Base-by-base conservation (phyloP, 306 rosid species). In the Prunus campanulata region DNA sequence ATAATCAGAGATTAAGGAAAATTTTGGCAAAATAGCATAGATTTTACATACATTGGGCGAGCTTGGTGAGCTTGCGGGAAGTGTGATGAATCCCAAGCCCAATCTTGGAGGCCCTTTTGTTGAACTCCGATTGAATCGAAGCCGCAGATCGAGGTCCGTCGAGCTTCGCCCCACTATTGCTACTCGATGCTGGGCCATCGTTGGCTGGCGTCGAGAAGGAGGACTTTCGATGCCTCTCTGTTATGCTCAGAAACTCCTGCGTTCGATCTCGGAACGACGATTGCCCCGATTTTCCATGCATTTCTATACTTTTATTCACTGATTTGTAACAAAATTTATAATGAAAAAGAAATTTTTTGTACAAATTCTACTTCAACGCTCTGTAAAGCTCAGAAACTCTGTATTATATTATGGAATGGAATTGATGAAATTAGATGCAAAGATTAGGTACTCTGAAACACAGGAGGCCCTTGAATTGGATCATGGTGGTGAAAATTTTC, bases 81-180 rank as follows among this genome's bases (percentile, higher is more conserved):
- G 98, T 91, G 82, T 93, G 98, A 71, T 93, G 98, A 70, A 93
- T 93, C 57, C 96, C 97, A 66, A 79, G 88, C 27, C 98, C 98
- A 22, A 93, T 86, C 80, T 87, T 93, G 73, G 98, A 93, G 85
- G 98, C 98, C 75, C 93, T 86, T 52, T 66, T 68, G 70, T 93
- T 93, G 74, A 93, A 93, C 81, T 93, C 98, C 0, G 97, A 93
- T 74, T 93, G 98, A 68, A 88, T 81, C 35, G 91, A 90, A 13
- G 86, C 81, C 0, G 91, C 88, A 24, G 98, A 90, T 74, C 96
- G 91, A 49, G 78, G 90, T 66, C 91, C 98, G 69, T 93, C 98
- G 44, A 88, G 81, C 80, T 86, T 91, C 35, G 92, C 87, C 56
- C 85, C 85, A 56, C 80, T 83, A 42, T 1, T 83, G 72, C 49